These are phyloP conservation scores for Ormosia semicastrata DNA, from an alignment of 306 rosid species.

Conservation along the genomic window DNA sequence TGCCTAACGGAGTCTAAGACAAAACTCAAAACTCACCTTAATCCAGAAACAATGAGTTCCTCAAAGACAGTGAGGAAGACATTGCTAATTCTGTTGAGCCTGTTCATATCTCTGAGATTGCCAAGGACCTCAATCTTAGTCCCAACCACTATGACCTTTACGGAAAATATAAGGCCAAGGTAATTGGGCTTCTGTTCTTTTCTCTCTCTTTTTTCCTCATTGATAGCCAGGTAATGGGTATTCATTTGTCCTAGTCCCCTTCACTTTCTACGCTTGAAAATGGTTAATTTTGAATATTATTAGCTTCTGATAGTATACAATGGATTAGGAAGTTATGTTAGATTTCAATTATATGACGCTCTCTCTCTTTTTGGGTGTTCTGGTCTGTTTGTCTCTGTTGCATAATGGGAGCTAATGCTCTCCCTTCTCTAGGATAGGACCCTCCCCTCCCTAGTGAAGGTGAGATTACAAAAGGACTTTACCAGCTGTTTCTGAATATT, in stretches of 20 bases:
- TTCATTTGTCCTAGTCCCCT: not conserved
- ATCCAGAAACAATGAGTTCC: constrained; percentile 47
- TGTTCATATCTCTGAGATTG: constrained; percentile 77
- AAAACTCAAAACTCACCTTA: not conserved
- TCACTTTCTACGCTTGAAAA: not conserved
- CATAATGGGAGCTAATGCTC: not conserved
- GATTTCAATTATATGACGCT: too few relatives aligned
- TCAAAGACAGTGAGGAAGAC: constrained; percentile 69
- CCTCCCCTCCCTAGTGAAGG: not conserved
- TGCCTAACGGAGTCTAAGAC: too few relatives aligned
- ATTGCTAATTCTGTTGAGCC: constrained; percentile 88
- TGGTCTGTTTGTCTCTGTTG: not conserved
- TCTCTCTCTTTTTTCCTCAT: not conserved
- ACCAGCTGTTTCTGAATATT: not conserved
- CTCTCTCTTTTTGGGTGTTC: too few relatives aligned
- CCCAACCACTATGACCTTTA: constrained; percentile 85
- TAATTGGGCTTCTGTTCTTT: not conserved
- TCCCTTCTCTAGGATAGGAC: not conserved
- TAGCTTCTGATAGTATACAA: not conserved
- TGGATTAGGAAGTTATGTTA: not conserved
- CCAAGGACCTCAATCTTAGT: constrained; percentile 64
- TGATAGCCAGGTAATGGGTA: not conserved
- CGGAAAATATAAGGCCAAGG: constrained; percentile 95
- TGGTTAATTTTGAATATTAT: not conserved
- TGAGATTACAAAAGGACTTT: not conserved